Conservation (phyloP, 192 early-diverging fungal genomes). For the Helicostylum pulchrum region DNA sequence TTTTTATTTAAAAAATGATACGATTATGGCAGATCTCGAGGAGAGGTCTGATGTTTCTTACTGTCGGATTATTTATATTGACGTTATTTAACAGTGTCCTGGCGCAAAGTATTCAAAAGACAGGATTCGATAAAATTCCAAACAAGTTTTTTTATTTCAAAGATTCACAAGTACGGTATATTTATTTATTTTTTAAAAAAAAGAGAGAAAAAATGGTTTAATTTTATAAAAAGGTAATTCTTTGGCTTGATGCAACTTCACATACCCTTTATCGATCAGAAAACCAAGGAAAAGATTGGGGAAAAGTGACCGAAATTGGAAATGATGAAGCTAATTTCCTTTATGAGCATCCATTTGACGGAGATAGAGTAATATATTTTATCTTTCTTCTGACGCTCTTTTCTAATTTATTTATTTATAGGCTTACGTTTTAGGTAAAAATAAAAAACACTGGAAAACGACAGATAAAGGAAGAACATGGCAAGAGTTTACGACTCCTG, state of each 20-base stretch:
- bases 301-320: conserved; percentile 41
- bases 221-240: conserved; percentile 28
- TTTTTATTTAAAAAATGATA: conserved; percentile 8
- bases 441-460: conserved; percentile 58
- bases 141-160: conserved; percentile 52
- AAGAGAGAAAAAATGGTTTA: background rate
- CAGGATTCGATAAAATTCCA: conserved; percentile 38
- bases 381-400: conserved; percentile 6
- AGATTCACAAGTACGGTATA: conserved; percentile 49
- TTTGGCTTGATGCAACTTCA: conserved; percentile 50
- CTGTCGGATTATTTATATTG: background rate
- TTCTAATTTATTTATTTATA: conserved; percentile 17
- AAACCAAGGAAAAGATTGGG: conserved; percentile 68
- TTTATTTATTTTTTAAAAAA: background rate
- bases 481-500: conserved; percentile 48
- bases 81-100: background rate
- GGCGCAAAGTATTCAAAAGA: conserved; percentile 9
- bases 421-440: conserved; percentile 55
- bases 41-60: conserved; percentile 12
- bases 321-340: conserved; percentile 43
- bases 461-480: conserved; percentile 57
- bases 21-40: conserved; percentile 10
- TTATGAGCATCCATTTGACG: conserved; percentile 65
- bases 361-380: conserved; percentile 46
- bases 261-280: conserved; percentile 58